Base-by-base conservation (phyloP, 257 asterid genomes). In the Cordia subcordata region DNA sequence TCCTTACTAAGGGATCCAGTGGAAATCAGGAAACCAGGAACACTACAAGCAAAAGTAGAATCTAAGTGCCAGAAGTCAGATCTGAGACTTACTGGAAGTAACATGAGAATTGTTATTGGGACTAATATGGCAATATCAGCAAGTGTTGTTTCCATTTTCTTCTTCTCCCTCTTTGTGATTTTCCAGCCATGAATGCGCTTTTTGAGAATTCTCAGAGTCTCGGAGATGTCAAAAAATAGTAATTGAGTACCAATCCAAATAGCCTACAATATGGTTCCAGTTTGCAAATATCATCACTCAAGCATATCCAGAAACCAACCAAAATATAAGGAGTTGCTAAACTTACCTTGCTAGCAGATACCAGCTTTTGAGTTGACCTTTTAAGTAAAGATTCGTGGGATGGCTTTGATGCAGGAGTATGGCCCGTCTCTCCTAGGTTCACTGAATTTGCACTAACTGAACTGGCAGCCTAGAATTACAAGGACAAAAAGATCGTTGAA, bases 171-270 rank as follows among this genome's bases (percentile, higher is more conserved):
- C 40, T 72, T 63, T 0, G 96, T 88, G 54, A 72, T 63, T 70
- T 56, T 67, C 57, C 58, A 75, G 72, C 92, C 88, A 23, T 68
- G 68, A 23, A 80, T 52, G 62, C 58, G 76, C 80, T 85, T 81
- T 69, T 44, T 42, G 12, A 77, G 50, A 39, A 83, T 73, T 67
- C 72, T 64, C 59, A 70, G 35, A 16, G 78, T 66, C 21, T 78
- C 77, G 11, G 72, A 55, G 19, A 82, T 63, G 71, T 88, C 96
- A 15, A 81, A 68, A 20, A 71, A 78, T 54, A 88, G 86, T 65
- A 85, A 65, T 60, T 73, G 86, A 42, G 94, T 83, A 10, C 96
- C 96, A 84, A 86, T 85, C 95, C 85, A 85, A 6, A 75, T 64
- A 68, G 84, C 82, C 96, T 88, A 68, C 66, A 71, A 57, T 46